Evolutionary conservation across 805 yeast genomes (phyloP).

Genomic region (Ogataea wickerhamii): DNA sequence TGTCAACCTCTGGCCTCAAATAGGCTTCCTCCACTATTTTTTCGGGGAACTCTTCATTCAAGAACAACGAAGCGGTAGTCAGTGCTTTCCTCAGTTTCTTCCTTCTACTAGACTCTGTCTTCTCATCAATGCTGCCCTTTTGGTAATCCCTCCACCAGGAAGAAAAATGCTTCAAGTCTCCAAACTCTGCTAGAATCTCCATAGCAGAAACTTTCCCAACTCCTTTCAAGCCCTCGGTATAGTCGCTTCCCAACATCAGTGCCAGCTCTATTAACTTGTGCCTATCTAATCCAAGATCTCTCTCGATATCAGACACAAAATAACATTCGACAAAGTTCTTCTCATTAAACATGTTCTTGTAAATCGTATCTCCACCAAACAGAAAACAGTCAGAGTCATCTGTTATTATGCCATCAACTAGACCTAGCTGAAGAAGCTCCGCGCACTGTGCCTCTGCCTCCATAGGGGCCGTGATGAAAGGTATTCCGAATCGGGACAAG

Average conservation of each 20-base stretch:
- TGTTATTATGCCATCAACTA: conserved; percentile 93
- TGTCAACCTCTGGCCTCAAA: conserved; percentile 75
- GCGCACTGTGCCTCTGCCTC: conserved; percentile 99
- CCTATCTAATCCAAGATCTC: conserved; percentile 62
- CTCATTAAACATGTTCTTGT: conserved; percentile 92
- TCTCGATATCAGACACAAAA: conserved; percentile 51
- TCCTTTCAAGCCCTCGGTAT: conserved; percentile 89
- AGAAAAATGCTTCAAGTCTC: conserved; percentile 38
- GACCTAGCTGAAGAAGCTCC: conserved; percentile 55
- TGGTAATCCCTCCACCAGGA: conserved; percentile 57
- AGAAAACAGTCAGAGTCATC: conserved; percentile 97
- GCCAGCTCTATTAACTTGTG: conserved; percentile 75
- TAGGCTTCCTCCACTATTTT: conserved; percentile 69
- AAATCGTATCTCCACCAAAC: conserved; percentile 82
- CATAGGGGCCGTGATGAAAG: conserved; percentile 94
- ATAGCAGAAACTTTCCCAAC: conserved; percentile 91
- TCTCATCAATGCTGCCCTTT: conserved; percentile 36
- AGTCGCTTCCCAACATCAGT: conserved; percentile 85
- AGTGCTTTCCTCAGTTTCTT: conserved; percentile 57
- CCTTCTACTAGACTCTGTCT: conserved; percentile 44
- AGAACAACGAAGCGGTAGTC: conserved; percentile 45
- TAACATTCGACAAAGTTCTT: conserved; percentile 89
- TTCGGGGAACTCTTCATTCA: conserved; percentile 71
- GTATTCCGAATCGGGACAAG: conserved; percentile 84
- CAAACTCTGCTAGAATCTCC: conserved; percentile 87